Evolutionary conservation across 2,329 filamentous ascomycete species (phyloP).

Genomic region (Aspergillus caelatus): DNA sequence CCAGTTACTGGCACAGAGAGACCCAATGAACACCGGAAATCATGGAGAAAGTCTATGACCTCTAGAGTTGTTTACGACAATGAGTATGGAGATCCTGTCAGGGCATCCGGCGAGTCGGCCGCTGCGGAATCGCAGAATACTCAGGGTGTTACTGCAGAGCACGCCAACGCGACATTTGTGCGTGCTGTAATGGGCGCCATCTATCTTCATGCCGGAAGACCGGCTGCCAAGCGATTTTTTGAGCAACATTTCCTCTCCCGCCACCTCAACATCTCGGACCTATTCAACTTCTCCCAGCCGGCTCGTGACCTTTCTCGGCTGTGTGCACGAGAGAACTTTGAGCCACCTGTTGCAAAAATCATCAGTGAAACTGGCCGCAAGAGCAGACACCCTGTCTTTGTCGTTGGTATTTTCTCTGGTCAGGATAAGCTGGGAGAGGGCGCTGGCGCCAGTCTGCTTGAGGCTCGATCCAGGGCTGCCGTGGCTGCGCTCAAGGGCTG

Average conservation of each 20-base stretch:
- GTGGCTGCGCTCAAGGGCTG: constrained; percentile 87
- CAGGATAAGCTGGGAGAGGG: constrained; percentile 90
- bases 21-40: constrained; percentile 54
- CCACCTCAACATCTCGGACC: constrained; percentile 70
- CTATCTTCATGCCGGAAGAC: constrained; percentile 80
- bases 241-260: constrained; percentile 80
- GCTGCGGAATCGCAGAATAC: constrained; percentile 18
- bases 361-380: constrained; percentile 86
- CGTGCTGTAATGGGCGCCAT: constrained; percentile 81
- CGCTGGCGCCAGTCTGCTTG: constrained; percentile 74
- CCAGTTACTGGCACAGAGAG: constrained; percentile 44
- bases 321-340: constrained; percentile 87
- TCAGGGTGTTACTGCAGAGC: constrained; percentile 52
- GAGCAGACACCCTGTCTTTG: constrained; percentile 84
- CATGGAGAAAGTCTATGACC: constrained; percentile 71
- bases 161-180: constrained; percentile 75
- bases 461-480: constrained; percentile 76
- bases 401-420: constrained; percentile 93
- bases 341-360: constrained; percentile 80
- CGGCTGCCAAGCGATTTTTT: constrained; percentile 80
- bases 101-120: constrained; percentile 19
- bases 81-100: constrained; percentile 72
- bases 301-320: constrained; percentile 80
- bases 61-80: constrained; percentile 81
- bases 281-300: constrained; percentile 85